These are phyloP conservation scores for Geosmithia flava DNA, from an alignment of 2,329 filamentous ascomycete genomes.

Conservation along the genomic window DNA sequence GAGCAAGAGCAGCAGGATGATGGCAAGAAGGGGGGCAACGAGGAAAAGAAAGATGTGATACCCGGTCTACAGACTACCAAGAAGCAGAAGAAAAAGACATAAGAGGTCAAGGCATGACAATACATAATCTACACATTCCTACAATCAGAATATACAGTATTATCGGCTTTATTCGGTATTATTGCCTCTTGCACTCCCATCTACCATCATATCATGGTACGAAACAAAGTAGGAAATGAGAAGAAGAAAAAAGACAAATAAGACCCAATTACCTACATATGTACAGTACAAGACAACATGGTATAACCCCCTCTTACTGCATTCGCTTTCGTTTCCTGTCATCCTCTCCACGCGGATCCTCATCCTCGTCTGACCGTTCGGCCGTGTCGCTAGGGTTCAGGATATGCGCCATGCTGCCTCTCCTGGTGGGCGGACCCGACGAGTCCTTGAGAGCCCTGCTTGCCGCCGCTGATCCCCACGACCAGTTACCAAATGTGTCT, in stretches of 20 bases:
- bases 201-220: too few relatives aligned
- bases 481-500: constrained; percentile 42
- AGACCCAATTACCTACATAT: too few relatives aligned
- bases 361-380: constrained; percentile 43
- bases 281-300: not conserved
- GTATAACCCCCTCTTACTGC: constrained; percentile 18
- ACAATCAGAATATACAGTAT: too few relatives aligned
- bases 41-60: constrained; percentile 1
- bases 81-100: constrained; percentile 3
- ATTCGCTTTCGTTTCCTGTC: constrained; percentile 51
- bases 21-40: constrained; percentile 3
- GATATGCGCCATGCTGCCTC: constrained; percentile 51
- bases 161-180: too few relatives aligned
- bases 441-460: constrained; percentile 37
- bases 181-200: too few relatives aligned
- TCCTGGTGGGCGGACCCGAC: constrained; percentile 41
- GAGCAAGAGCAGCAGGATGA: not conserved
- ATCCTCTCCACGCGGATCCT: constrained; percentile 41
- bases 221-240: too few relatives aligned
- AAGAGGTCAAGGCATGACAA: not conserved
- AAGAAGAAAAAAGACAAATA: too few relatives aligned
- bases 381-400: constrained; percentile 46
- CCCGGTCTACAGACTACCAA: not conserved
- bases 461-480: constrained; percentile 37
- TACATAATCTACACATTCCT: not conserved